Evolutionary conservation across 208 protist genomes (phyloP).

Genomic region (Leishmania guyanensis): DNA sequence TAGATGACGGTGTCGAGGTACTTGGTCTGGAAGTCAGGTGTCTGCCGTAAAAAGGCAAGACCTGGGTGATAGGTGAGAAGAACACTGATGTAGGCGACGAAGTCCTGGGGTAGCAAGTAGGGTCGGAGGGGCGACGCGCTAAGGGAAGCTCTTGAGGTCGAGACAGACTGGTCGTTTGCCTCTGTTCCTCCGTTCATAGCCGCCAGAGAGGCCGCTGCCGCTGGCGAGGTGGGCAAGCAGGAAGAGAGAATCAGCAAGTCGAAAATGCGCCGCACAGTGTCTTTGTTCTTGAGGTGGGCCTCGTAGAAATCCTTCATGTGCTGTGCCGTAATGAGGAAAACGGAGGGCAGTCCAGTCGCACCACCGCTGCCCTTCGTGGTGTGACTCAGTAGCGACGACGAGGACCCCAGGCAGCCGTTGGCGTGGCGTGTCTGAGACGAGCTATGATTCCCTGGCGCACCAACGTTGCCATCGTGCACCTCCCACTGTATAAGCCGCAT

Average conservation of each 20-base stretch:
- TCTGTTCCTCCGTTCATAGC: constrained; percentile 9
- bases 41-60: constrained; percentile 91
- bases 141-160: background rate
- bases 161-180: constrained; percentile 3
- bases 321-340: constrained; percentile 51
- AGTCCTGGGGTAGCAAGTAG: constrained; percentile 76
- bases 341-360: constrained; percentile 9
- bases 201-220: constrained; percentile 17
- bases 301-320: constrained; percentile 85
- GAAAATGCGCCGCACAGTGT: constrained; percentile 76
- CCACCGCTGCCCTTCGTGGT: constrained; percentile 15
- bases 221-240: constrained; percentile 19
- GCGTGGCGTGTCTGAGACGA: constrained; percentile 9
- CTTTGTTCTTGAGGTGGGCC: constrained; percentile 60
- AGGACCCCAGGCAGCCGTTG: constrained; percentile 28
- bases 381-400: constrained; percentile 29
- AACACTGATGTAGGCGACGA: constrained; percentile 70
- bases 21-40: constrained; percentile 94
- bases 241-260: constrained; percentile 79
- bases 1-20: constrained; percentile 96
- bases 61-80: constrained; percentile 92
- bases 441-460: constrained; percentile 1
- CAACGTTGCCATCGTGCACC: constrained; percentile 8
- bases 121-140: constrained; percentile 30
- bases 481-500: constrained; percentile 59